Evolutionary conservation across 345 rosid species (phyloP).

Genomic region (Turritis glabra): DNA sequence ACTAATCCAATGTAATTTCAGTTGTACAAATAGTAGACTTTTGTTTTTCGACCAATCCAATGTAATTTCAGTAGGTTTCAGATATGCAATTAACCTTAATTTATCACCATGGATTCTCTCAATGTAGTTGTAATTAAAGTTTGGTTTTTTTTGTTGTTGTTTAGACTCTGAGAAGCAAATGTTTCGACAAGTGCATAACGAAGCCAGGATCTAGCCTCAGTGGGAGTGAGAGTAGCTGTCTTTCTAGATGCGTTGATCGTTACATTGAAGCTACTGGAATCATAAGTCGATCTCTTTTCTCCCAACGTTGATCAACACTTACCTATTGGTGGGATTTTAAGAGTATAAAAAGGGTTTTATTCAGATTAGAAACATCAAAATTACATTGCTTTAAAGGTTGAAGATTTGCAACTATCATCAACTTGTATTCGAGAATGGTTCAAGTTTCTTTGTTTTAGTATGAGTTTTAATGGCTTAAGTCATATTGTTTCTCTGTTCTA

Average conservation of each 20-base stretch:
- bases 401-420: neutral
- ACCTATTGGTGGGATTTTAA: neutral
- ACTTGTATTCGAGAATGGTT: neutral
- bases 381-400: neutral
- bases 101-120: neutral
- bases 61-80: neutral
- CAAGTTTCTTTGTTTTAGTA: neutral
- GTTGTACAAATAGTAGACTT: too few relatives aligned
- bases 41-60: neutral
- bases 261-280: conserved; percentile 94
- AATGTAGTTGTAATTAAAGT: neutral
- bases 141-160: neutral
- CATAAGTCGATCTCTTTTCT: conserved; percentile 65
- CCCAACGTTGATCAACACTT: conserved; percentile 43
- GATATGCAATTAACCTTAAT: neutral
- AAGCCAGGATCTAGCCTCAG: conserved; percentile 93
- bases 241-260: conserved; percentile 96
- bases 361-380: neutral
- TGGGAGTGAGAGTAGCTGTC: conserved; percentile 91
- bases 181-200: conserved; percentile 83
- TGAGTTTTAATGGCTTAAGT: neutral
- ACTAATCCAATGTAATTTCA: neutral
- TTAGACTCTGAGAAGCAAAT: conserved; percentile 81
- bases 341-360: neutral
- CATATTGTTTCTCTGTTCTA: neutral